Conservation (phyloP, 805 yeast genomes). For the Suhomyces xylopsoci region DNA sequence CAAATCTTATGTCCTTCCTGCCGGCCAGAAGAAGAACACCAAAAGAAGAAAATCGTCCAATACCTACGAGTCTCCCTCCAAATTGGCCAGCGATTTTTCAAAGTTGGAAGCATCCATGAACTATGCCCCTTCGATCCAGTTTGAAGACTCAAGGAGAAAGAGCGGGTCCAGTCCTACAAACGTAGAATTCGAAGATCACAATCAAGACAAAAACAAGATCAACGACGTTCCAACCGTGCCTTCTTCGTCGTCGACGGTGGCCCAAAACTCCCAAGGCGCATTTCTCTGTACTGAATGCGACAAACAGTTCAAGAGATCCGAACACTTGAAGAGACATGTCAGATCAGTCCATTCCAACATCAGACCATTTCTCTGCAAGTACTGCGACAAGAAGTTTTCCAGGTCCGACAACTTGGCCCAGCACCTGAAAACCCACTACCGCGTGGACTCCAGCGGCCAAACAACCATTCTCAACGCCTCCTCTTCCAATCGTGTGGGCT, state of each 20-base stretch:
- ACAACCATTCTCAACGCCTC: slow-evolving; percentile 8
- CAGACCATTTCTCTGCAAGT: slow-evolving; percentile 44
- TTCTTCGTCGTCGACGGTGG: slow-evolving; percentile 3
- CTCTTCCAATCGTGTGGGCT: slow-evolving; percentile 1
- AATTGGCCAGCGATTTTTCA: not conserved
- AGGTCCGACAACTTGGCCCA: slow-evolving; percentile 44
- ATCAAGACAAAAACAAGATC: slow-evolving; percentile 6
- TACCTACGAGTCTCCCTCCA: not conserved
- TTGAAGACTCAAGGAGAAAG: not conserved
- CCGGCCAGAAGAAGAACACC: slow-evolving; percentile 6
- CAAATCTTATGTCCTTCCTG: slow-evolving; percentile 3
- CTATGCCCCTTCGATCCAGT: not conserved
- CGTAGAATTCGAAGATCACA: not conserved
- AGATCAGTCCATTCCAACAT: slow-evolving; percentile 44
- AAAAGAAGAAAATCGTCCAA: slow-evolving; percentile 12
- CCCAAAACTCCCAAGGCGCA: slow-evolving; percentile 11
- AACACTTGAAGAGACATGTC: slow-evolving; percentile 42
- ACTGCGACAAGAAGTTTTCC: slow-evolving; percentile 43
- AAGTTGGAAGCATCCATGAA: slow-evolving; percentile 1
- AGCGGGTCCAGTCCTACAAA: not conserved
- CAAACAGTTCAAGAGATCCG: slow-evolving; percentile 42
- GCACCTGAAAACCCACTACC: slow-evolving; percentile 39
- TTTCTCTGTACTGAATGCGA: slow-evolving; percentile 43
- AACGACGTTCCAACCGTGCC: not conserved
- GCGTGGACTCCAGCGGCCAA: slow-evolving; percentile 8